Evolutionary conservation across 73 alveolate species (phyloP).

Genomic region (Paramecium biaurelia): DNA sequence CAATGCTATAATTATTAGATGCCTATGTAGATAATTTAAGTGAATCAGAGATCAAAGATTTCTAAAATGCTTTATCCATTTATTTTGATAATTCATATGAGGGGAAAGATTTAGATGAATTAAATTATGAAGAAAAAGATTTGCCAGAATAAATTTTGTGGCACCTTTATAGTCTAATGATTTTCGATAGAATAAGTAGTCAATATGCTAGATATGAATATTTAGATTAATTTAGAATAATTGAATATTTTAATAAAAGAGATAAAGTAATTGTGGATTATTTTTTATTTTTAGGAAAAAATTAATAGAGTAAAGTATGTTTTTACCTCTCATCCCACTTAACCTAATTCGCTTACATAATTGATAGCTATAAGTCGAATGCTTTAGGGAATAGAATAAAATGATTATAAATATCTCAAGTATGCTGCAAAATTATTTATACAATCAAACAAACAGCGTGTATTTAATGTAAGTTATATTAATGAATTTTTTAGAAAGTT

Average conservation of each 20-base stretch:
- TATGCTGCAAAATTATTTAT: slow-evolving; percentile 23
- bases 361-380: slow-evolving; percentile 17
- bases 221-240: background rate
- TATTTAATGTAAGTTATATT: background rate
- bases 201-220: slow-evolving; percentile 45
- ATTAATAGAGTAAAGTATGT: slow-evolving; percentile 16
- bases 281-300: background rate
- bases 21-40: slow-evolving; percentile 1
- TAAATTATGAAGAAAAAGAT: slow-evolving; percentile 16
- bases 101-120: slow-evolving; percentile 20
- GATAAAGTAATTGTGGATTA: background rate
- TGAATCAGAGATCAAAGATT: background rate
- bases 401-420: slow-evolving; percentile 4
- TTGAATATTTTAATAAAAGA: slow-evolving; percentile 13
- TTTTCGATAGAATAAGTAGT: slow-evolving; percentile 20
- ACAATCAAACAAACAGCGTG: background rate
- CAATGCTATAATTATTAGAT: slow-evolving; percentile 18
- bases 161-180: slow-evolving; percentile 24
- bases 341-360: slow-evolving; percentile 10
- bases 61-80: background rate
- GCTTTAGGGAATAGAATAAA: slow-evolving; percentile 11
- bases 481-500: background rate
- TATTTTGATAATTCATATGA: slow-evolving; percentile 24
- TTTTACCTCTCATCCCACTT: slow-evolving; percentile 45
- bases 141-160: slow-evolving; percentile 4